Conservation (phyloP, 192 early-diverging fungal genomes). For the Coemansia sp. region DNA sequence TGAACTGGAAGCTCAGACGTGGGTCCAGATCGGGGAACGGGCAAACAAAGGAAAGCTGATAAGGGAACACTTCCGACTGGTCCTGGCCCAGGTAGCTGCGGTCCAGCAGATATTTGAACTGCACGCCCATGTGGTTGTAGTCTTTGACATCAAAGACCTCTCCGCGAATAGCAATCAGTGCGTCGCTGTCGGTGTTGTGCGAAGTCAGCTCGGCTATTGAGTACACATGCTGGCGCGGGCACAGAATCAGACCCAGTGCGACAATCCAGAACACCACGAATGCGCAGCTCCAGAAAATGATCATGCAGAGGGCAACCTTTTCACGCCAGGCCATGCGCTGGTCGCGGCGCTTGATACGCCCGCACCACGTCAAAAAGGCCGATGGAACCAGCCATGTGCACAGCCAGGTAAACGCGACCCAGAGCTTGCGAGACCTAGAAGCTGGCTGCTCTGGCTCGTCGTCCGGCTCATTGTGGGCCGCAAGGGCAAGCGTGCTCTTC, state of each 20-base stretch:
- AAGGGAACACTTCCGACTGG: constrained; percentile 68
- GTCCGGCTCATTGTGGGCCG: constrained; percentile 46
- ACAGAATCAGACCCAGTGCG: constrained; percentile 72
- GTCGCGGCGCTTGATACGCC: constrained; percentile 77
- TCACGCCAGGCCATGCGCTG: constrained; percentile 96
- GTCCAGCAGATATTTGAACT: constrained; percentile 51
- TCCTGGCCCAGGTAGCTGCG: constrained; percentile 68
- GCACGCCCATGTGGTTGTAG: constrained; percentile 58
- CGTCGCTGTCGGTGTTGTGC: constrained; percentile 60
- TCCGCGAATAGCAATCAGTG: constrained; percentile 73
- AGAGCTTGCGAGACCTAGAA: constrained; percentile 45
- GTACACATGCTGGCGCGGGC: constrained; percentile 74
- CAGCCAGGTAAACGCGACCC: constrained; percentile 51
- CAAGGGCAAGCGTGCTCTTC: constrained; percentile 26
- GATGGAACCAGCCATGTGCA: constrained; percentile 72
- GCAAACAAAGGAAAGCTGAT: constrained; percentile 64
- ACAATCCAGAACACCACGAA: constrained; percentile 87
- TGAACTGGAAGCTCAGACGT: constrained; percentile 56
- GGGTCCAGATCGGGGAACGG: constrained; percentile 59
- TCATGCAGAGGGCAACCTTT: constrained; percentile 87
- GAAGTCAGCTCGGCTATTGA: constrained; percentile 64
- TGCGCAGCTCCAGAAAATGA: constrained; percentile 78
- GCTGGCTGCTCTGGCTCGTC: constrained; percentile 62
- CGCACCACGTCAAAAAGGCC: constrained; percentile 64
- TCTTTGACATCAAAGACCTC: constrained; percentile 79